phyloP scores from a whole-genome alignment of 2,329 filamentous ascomycete species.

The Podosphaera aphanis region DNA sequence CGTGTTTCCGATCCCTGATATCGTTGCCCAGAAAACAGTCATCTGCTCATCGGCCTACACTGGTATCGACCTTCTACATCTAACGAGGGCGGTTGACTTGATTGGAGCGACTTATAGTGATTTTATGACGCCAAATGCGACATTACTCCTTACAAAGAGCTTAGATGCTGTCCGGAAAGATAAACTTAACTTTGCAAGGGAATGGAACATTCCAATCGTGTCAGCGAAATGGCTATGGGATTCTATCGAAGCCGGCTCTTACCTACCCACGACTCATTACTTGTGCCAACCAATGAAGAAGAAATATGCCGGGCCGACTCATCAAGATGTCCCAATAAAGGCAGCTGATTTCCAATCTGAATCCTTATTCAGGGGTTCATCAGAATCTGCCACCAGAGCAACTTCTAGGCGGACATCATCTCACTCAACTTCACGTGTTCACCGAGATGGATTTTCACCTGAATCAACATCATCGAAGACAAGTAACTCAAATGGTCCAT shows the following conservation, averaged over 20 bases:
- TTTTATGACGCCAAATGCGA: constrained; percentile 45
- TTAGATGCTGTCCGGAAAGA: constrained; percentile 32
- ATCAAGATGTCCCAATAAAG: not conserved
- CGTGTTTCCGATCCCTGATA: constrained; percentile 43
- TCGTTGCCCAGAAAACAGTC: constrained; percentile 31
- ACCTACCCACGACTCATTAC: constrained; percentile 25
- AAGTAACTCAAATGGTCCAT: no score
- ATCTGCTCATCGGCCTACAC: constrained; percentile 67
- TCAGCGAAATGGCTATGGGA: constrained; percentile 65
- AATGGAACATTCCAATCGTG: constrained; percentile 63
- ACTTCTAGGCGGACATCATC: not conserved
- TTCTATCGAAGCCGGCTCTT: constrained; percentile 38
- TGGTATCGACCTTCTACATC: constrained; percentile 64
- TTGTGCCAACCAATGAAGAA: constrained; percentile 15
- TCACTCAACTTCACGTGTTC: not conserved
- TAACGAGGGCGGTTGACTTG: constrained; percentile 51
- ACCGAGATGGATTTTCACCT: not conserved
- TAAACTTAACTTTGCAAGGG: constrained; percentile 55
- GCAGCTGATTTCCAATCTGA: not conserved
- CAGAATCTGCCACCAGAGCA: not conserved
- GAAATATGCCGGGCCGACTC: constrained; percentile 7
- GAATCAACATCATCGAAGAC: not conserved
- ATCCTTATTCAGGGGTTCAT: not conserved
- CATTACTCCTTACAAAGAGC: constrained; percentile 42
- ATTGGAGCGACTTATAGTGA: constrained; percentile 68